Evolutionary conservation across 2,329 filamentous ascomycete species (phyloP).

Genomic region (Ilyonectria mors-panacis): DNA sequence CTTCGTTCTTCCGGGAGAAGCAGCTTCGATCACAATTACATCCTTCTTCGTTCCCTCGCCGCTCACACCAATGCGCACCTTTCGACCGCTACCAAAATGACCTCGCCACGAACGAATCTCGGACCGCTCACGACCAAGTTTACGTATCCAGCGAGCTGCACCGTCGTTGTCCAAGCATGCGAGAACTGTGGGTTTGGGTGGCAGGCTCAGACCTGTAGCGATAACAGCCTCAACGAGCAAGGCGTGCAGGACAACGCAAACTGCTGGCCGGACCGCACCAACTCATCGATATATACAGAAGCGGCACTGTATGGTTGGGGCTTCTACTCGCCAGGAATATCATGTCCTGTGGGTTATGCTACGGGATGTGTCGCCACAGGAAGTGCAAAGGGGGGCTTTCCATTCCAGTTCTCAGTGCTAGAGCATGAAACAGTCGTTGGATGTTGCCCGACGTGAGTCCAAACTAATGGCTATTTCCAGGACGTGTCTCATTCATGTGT

Average conservation of each 20-base stretch:
- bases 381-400: slow-evolving; percentile 40
- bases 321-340: slow-evolving; percentile 54
- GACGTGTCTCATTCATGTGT: background rate
- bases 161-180: slow-evolving; percentile 38
- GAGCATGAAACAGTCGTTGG: slow-evolving; percentile 51
- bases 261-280: slow-evolving; percentile 49
- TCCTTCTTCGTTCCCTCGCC: no score
- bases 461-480: no score
- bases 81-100: background rate
- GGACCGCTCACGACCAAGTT: slow-evolving; percentile 47
- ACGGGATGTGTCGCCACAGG: slow-evolving; percentile 50
- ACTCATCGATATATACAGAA: slow-evolving; percentile 25
- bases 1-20: no score
- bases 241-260: slow-evolving; percentile 43
- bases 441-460: slow-evolving; percentile 51
- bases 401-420: slow-evolving; percentile 47
- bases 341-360: slow-evolving; percentile 51
- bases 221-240: slow-evolving; percentile 24
- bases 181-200: slow-evolving; percentile 42
- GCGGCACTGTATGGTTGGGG: slow-evolving; percentile 51
- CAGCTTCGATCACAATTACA: no score
- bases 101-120: slow-evolving; percentile 33
- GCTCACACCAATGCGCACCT: no score
- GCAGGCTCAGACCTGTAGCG: slow-evolving; percentile 45
- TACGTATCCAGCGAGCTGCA: slow-evolving; percentile 39